Conservation (phyloP, 2,329 filamentous ascomycete species). For the Xylaria sp. region DNA sequence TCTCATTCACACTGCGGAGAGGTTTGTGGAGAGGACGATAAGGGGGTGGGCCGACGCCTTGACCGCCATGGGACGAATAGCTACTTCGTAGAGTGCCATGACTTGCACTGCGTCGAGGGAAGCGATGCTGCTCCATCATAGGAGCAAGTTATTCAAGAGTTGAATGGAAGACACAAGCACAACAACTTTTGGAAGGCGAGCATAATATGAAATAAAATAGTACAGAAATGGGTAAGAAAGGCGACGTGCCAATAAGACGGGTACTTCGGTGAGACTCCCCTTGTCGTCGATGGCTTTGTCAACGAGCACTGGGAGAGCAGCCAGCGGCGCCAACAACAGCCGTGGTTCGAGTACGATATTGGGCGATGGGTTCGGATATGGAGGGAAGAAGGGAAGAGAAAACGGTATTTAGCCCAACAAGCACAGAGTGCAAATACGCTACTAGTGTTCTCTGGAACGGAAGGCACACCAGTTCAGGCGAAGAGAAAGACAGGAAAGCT, state of each 20-base stretch:
- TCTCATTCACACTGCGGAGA: constrained; percentile 57
- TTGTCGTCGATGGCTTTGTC: constrained; percentile 32
- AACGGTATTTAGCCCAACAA: constrained; percentile 16
- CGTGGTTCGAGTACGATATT: constrained; percentile 33
- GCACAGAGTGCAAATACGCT: constrained; percentile 10
- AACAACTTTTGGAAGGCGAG: constrained; percentile 24
- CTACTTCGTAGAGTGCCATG: constrained; percentile 48
- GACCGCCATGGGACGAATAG: constrained; percentile 43
- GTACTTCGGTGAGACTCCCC: constrained; percentile 29
- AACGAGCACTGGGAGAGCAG: constrained; percentile 34
- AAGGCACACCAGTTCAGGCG: constrained; percentile 16
- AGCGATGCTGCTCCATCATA: constrained; percentile 47
- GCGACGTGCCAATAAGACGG: constrained; percentile 32
- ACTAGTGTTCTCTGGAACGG: constrained; percentile 9
- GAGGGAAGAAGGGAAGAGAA: constrained; percentile 16
- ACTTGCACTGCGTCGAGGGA: constrained; percentile 48
- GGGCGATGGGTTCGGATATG: constrained; percentile 22
- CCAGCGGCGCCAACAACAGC: constrained; percentile 33
- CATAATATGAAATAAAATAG: constrained; percentile 45
- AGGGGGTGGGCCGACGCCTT: constrained; percentile 37
- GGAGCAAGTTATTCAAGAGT: constrained; percentile 28
- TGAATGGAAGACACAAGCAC: constrained; percentile 26
- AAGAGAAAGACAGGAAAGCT: constrained; percentile 20
- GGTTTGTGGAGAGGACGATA: constrained; percentile 52
- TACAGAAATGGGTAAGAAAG: constrained; percentile 42